phyloP scores from a whole-genome alignment of 768 basidiomycete species.

The Boletus rubescentipes region DNA sequence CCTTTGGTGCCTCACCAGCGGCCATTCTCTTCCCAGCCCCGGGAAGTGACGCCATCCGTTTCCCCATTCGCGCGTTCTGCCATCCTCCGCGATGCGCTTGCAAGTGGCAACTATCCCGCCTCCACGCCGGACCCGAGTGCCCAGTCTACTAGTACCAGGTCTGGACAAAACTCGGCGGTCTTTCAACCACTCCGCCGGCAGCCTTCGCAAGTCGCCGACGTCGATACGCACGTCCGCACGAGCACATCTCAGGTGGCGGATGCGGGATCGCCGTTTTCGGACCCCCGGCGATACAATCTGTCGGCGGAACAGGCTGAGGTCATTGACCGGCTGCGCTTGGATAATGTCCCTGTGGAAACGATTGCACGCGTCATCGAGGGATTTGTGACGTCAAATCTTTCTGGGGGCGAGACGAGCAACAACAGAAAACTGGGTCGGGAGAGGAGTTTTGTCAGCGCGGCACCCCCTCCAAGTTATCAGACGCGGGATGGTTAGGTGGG shows the following conservation, averaged over 20 bases:
- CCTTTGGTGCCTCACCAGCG: background rate
- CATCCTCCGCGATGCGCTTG: conserved; percentile 15
- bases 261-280: background rate
- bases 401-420: background rate
- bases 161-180: background rate
- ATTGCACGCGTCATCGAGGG: conserved; percentile 16
- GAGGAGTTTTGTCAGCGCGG: conserved; percentile 3
- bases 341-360: conserved; percentile 14
- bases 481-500: background rate
- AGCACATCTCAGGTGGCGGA: background rate
- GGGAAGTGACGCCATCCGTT: background rate
- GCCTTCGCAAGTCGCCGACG: background rate
- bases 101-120: background rate
- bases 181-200: conserved; percentile 8
- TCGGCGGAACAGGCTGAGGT: conserved; percentile 14
- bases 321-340: conserved; percentile 8
- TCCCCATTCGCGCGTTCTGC: conserved; percentile 7
- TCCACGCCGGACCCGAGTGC: background rate
- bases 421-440: background rate
- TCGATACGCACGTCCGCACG: background rate
- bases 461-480: conserved; percentile 23
- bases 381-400: background rate
- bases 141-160: background rate
- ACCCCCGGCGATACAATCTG: conserved; percentile 2
- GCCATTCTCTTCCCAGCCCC: background rate